Conservation (phyloP, 192 early-diverging fungal genomes). For the Coemansia furcata region DNA sequence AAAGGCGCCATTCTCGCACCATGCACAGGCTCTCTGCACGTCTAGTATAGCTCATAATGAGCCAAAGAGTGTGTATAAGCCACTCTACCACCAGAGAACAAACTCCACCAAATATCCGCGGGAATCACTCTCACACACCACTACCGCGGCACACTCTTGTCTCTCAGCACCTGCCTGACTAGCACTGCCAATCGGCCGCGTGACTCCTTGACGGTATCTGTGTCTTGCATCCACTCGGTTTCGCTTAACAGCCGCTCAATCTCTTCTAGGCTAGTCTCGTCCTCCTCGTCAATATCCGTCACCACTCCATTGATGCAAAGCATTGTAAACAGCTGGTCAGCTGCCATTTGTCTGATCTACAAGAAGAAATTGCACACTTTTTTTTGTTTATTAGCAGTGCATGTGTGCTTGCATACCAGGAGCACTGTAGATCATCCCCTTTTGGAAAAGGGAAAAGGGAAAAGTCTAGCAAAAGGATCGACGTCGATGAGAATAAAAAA, state of each 20-base stretch:
- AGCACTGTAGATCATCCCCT: constrained; percentile 1
- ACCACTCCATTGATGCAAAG: constrained; percentile 44
- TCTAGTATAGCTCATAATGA: background rate
- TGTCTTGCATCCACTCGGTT: constrained; percentile 39
- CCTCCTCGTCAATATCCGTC: constrained; percentile 14
- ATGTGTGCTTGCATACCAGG: background rate
- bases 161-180: constrained; percentile 9
- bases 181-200: constrained; percentile 20
- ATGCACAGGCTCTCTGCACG: background rate
- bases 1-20: background rate
- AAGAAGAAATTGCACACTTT: constrained; percentile 1
- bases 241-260: constrained; percentile 35
- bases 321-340: constrained; percentile 41
- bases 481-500: background rate
- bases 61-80: background rate
- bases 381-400: constrained; percentile 4
- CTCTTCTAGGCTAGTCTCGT: constrained; percentile 9
- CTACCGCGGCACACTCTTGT: background rate
- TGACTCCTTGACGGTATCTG: constrained; percentile 19
- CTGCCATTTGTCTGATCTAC: constrained; percentile 53
- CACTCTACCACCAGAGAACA: background rate
- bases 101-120: constrained; percentile 4
- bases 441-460: background rate
- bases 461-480: constrained; percentile 10
- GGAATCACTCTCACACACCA: background rate